Conservation (phyloP, 306 rosid species). For the Casuarina cunninghamiana region DNA sequence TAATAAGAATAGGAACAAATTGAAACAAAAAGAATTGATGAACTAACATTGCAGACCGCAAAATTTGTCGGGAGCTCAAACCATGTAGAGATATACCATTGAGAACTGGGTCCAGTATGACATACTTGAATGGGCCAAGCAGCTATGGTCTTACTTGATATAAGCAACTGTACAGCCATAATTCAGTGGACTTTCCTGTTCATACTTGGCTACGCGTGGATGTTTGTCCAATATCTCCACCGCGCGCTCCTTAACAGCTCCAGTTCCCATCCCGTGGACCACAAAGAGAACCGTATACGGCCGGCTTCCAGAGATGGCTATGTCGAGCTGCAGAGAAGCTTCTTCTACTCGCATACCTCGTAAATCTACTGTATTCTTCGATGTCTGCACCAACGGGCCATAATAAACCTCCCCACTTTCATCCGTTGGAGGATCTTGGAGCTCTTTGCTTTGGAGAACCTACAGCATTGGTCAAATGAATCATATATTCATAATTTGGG, state of each 20-base stretch:
- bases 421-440: constrained; percentile 28
- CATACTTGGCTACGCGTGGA: constrained; percentile 66
- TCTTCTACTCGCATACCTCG: constrained; percentile 86
- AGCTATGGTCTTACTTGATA: constrained; percentile 46
- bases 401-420: constrained; percentile 46
- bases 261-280: constrained; percentile 87
- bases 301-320: constrained; percentile 57
- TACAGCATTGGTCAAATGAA: constrained; percentile 24
- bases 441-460: constrained; percentile 43
- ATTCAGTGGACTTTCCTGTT: constrained; percentile 72
- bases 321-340: constrained; percentile 74
- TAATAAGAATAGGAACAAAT: not conserved
- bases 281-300: constrained; percentile 82
- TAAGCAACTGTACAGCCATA: constrained; percentile 92
- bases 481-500: constrained; percentile 6
- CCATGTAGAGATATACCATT: not conserved
- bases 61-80: not conserved
- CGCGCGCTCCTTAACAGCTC: constrained; percentile 70
- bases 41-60: not conserved
- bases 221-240: constrained; percentile 61
- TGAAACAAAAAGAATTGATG: not conserved
- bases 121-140: constrained; percentile 22
- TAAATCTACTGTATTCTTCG: constrained; percentile 82
- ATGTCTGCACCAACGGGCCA: constrained; percentile 72
- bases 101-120: not conserved